A percentile compares a stretch with the other conserved stretches of the same genome.
Evolutionary conservation across 495 filamentous ascomycete genomes (phyloP).

Genomic region (Tuber brumale): DNA sequence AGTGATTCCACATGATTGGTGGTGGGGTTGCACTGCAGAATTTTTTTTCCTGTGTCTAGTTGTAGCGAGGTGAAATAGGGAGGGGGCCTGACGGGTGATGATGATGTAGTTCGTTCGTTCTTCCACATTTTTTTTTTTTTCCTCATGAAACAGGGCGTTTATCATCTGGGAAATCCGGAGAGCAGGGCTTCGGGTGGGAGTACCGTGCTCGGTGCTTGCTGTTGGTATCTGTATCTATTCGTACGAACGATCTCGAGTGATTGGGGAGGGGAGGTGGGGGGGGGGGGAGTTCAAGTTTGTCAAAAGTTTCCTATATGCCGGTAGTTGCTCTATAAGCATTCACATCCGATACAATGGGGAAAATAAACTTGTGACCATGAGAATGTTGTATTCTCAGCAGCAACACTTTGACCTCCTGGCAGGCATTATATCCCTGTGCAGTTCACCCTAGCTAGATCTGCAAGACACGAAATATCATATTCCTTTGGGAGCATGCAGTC

Average conservation of each 20-base stretch:
- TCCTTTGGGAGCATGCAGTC: too few relatives aligned
- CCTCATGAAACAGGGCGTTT: not conserved
- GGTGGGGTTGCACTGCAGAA: slow-evolving; percentile 3
- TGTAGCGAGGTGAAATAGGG: not conserved
- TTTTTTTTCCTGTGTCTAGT: not conserved
- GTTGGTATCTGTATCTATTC: not conserved
- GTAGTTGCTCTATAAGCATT: not conserved
- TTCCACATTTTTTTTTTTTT: not conserved
- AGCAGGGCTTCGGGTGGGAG: not conserved
- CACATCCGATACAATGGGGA: not conserved
- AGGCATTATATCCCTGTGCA: not conserved
- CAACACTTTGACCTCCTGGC: not conserved
- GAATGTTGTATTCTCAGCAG: not conserved
- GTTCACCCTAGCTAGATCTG: not conserved
- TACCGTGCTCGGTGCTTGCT: not conserved
- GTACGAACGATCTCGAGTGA: not conserved
- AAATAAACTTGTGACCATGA: not conserved
- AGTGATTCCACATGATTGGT: not conserved
- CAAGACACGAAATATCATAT: not conserved
- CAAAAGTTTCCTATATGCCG: not conserved
- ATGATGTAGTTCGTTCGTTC: not conserved
- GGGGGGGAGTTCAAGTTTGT: not conserved
- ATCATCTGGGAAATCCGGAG: not conserved
- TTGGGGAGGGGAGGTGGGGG: not conserved
- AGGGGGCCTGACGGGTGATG: not conserved